A percentile compares a stretch with the other conserved stretches of the same genome.
Conservation (phyloP, 768 basidiomycete species). For the Rhizopogon salebrosus region DNA sequence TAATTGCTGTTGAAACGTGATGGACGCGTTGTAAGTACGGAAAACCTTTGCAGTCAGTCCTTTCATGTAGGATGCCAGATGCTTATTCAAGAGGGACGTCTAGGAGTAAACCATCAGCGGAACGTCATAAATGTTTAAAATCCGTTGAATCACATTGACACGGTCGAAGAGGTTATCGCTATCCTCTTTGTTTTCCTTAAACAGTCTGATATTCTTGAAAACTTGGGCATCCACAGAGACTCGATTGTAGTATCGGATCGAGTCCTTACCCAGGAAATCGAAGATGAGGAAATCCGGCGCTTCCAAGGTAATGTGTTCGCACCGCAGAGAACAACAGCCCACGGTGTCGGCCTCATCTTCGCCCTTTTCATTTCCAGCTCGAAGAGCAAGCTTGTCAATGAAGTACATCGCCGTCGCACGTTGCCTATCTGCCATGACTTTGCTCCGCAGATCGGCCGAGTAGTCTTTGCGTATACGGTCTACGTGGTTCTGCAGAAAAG, state of each 20-base stretch:
- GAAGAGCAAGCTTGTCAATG: slow-evolving; percentile 93
- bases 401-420: slow-evolving; percentile 99
- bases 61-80: slow-evolving; percentile 91
- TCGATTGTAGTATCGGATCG: slow-evolving; percentile 92
- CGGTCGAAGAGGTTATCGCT: slow-evolving; percentile 93
- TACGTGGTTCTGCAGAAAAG: slow-evolving; percentile 65
- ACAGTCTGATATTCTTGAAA: slow-evolving; percentile 97
- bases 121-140: slow-evolving; percentile 1
- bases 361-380: slow-evolving; percentile 99
- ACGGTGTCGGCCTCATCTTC: slow-evolving; percentile 99
- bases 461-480: slow-evolving; percentile 91
- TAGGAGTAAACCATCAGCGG: slow-evolving; percentile 23
- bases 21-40: slow-evolving; percentile 99
- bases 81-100: slow-evolving; percentile 87
- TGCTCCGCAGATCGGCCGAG: slow-evolving; percentile 73
- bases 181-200: slow-evolving; percentile 89
- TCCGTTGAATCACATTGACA: slow-evolving; percentile 55
- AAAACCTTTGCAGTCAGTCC: slow-evolving; percentile 98
- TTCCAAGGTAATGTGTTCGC: slow-evolving; percentile 92
- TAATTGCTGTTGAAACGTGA: slow-evolving; percentile 89
- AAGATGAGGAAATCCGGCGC: slow-evolving; percentile 86
- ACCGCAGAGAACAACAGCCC: slow-evolving; percentile 96
- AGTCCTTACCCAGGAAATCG: slow-evolving; percentile 99
- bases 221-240: slow-evolving; percentile 88
- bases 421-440: slow-evolving; percentile 92